Evolutionary conservation across 495 filamentous ascomycete species (phyloP).

Genomic region (Neurospora hispaniola): DNA sequence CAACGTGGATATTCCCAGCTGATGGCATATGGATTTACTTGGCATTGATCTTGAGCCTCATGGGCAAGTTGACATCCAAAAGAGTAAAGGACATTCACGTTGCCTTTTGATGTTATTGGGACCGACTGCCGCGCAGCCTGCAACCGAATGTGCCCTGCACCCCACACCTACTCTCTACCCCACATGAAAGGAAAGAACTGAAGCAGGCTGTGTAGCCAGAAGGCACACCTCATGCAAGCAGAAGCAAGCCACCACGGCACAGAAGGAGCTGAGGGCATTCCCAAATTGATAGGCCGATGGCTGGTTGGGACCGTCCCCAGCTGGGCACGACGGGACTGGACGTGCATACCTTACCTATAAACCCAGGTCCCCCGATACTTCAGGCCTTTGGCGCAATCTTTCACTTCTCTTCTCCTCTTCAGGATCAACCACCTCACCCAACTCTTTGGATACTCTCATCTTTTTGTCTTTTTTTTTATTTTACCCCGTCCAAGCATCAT

Average conservation of each 20-base stretch:
- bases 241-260: not conserved
- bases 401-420: not conserved
- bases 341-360: not conserved
- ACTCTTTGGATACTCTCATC: not conserved
- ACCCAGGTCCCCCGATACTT: not conserved
- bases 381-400: not conserved
- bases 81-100: not conserved
- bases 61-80: not conserved
- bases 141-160: not conserved
- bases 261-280: not conserved
- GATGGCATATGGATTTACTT: not conserved
- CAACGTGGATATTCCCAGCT: not conserved
- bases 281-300: not conserved
- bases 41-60: not conserved
- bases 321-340: not conserved
- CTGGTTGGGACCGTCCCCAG: not conserved
- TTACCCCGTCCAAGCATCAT: not conserved
- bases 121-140: not conserved
- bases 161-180: not conserved
- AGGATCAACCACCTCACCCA: not conserved
- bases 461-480: not conserved
- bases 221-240: not conserved
- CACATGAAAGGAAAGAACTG: not conserved
- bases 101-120: too few species aligned
- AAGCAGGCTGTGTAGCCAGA: not conserved